Percentiles rank a stretch among this genome's conserved stretches.
Evolutionary conservation across 2,329 filamentous ascomycete species (phyloP).

Genomic region (Beauveria medogensis): DNA sequence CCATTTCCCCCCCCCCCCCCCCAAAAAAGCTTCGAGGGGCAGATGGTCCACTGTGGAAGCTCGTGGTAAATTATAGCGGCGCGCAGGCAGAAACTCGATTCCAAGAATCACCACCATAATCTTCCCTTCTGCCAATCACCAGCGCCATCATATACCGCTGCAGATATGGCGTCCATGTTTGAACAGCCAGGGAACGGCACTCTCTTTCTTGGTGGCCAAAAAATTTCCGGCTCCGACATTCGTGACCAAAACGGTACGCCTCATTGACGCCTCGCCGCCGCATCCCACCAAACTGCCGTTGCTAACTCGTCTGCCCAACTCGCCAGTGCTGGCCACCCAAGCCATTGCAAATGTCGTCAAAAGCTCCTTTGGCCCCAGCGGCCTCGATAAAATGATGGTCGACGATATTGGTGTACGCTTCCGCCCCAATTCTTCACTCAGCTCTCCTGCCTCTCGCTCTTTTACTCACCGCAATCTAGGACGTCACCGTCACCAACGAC

Average conservation of each 20-base stretch:
- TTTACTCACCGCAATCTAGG: slow-evolving; percentile 39
- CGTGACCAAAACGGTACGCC: slow-evolving; percentile 83
- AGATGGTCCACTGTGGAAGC: slow-evolving; percentile 12
- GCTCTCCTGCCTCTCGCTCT: slow-evolving; percentile 9
- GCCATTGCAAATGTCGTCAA: slow-evolving; percentile 98
- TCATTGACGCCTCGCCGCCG: slow-evolving; percentile 10
- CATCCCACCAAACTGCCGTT: background rate
- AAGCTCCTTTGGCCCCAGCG: slow-evolving; percentile 94
- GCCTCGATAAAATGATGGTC: slow-evolving; percentile 99
- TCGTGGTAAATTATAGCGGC: slow-evolving; percentile 10
- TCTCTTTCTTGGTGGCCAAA: slow-evolving; percentile 91
- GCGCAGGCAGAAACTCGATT: slow-evolving; percentile 11
- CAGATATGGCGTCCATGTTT: slow-evolving; percentile 83
- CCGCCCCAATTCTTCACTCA: background rate
- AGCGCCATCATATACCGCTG: slow-evolving; percentile 3
- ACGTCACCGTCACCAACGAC: slow-evolving; percentile 98
- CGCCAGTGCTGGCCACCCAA: slow-evolving; percentile 79
- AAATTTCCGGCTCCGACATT: slow-evolving; percentile 95
- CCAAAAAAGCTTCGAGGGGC: slow-evolving; percentile 12
- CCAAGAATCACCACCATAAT: background rate
- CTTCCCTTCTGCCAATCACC: slow-evolving; percentile 4
- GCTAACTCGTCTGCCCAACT: slow-evolving; percentile 14
- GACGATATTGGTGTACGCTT: slow-evolving; percentile 86
- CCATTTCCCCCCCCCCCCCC: too few species aligned
- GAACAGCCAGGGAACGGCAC: slow-evolving; percentile 93